phyloP scores from a whole-genome alignment of 805 yeast species.

The Yarrowia sp. region DNA sequence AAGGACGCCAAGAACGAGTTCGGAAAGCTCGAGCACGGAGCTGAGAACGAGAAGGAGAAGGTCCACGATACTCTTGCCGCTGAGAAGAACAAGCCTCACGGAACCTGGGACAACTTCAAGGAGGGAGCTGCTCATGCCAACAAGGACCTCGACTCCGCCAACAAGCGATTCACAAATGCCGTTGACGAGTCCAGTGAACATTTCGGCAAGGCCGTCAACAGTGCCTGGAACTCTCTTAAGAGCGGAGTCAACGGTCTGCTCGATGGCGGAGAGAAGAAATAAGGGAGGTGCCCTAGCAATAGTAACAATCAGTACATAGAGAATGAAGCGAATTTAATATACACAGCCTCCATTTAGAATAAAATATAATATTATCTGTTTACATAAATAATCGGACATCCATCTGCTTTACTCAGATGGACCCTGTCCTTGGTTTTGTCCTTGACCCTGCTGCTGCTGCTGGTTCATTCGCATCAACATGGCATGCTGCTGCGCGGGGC shows the following conservation, averaged over 20 bases:
- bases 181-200: conserved; percentile 3
- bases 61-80: neutral
- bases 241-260: conserved; percentile 1
- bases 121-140: neutral
- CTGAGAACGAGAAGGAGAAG: neutral
- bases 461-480: conserved; percentile 26
- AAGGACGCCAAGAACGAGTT: conserved; percentile 4
- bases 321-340: neutral
- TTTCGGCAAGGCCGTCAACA: neutral
- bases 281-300: neutral
- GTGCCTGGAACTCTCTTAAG: conserved; percentile 9
- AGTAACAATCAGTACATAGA: neutral
- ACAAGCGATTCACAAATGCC: conserved; percentile 3
- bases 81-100: neutral
- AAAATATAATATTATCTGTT: neutral
- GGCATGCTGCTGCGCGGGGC: conserved; percentile 26
- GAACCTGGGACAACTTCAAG: conserved; percentile 15
- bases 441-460: neutral
- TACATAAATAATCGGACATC: conserved; percentile 18
- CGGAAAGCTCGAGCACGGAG: neutral
- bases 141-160: neutral
- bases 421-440: conserved; percentile 19
- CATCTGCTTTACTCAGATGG: conserved; percentile 2
- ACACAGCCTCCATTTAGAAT: neutral
- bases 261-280: conserved; percentile 1